A percentile compares a stretch with the other conserved stretches of the same genome.
Evolutionary conservation across 225 moss, liverwort and hornwort species (phyloP).

Genomic region (Polytrichum formosum): DNA sequence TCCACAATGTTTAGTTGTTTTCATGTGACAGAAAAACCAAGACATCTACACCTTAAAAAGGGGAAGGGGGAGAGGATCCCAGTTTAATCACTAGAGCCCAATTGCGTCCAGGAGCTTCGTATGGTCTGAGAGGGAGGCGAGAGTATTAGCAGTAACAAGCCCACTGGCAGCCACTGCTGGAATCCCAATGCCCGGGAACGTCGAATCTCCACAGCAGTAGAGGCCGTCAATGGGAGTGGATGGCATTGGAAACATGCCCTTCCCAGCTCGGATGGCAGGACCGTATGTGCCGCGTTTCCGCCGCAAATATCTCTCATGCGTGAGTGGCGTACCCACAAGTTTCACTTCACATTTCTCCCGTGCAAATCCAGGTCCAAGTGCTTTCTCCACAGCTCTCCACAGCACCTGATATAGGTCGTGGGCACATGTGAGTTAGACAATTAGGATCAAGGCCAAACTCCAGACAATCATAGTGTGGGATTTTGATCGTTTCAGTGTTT

Average conservation of each 20-base stretch:
- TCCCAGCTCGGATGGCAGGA: slow-evolving; percentile 87
- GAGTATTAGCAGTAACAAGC: slow-evolving; percentile 77
- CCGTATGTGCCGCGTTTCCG: slow-evolving; percentile 87
- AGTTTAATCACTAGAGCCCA: slow-evolving; percentile 27
- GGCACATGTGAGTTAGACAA: too few relatives aligned
- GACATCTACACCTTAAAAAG: too few relatives aligned
- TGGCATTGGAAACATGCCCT: slow-evolving; percentile 72
- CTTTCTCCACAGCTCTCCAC: slow-evolving; percentile 92
- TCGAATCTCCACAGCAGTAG: slow-evolving; percentile 86
- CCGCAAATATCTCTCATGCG: slow-evolving; percentile 88
- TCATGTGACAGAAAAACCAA: too few relatives aligned
- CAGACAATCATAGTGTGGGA: too few relatives aligned
- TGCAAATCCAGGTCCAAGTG: slow-evolving; percentile 68
- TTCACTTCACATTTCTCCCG: slow-evolving; percentile 84
- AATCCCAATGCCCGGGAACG: slow-evolving; percentile 87
- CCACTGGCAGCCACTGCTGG: slow-evolving; percentile 97
- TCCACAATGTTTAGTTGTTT: too few relatives aligned
- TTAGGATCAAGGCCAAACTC: too few relatives aligned
- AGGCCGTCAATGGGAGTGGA: slow-evolving; percentile 66
- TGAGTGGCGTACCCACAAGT: slow-evolving; percentile 83
- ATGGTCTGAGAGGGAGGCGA: slow-evolving; percentile 67
- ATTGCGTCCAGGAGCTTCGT: slow-evolving; percentile 64
- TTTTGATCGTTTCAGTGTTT: too few relatives aligned
- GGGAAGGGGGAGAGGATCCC: too few relatives aligned
- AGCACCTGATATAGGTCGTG: slow-evolving; percentile 46